Conservation (phyloP, 225 moss, liverwort and hornwort genomes). For the Takakia lepidozioides region DNA sequence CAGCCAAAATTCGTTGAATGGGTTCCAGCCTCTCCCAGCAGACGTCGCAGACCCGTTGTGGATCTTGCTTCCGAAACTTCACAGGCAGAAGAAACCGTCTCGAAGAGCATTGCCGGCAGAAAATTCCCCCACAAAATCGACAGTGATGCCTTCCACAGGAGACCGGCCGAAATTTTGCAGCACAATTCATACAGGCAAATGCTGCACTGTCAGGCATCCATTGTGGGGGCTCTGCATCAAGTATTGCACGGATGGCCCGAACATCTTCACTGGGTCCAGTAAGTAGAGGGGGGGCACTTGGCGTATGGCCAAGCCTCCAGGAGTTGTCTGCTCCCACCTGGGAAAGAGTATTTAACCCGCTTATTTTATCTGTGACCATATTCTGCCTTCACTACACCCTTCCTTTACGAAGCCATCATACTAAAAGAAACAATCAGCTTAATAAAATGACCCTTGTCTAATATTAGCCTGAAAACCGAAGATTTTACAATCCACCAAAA, state of each 20-base stretch:
- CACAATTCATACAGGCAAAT: constrained; percentile 46
- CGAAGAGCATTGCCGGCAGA: constrained; percentile 51
- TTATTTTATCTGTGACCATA: no score
- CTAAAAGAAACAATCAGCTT: no score
- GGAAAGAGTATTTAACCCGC: no score
- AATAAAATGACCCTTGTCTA: no score
- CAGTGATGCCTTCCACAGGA: constrained; percentile 64
- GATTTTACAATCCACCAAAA: no score
- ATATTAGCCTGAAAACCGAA: no score
- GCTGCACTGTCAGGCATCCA: constrained; percentile 62
- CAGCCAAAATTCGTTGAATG: constrained; percentile 49
- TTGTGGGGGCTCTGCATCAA: constrained; percentile 58
- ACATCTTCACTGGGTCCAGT: constrained; percentile 41
- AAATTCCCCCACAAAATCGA: constrained; percentile 57
- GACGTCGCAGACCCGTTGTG: constrained; percentile 49
- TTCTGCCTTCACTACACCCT: no score
- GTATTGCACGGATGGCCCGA: constrained; percentile 31
- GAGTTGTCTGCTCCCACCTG: constrained; percentile 20
- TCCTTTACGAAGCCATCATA: no score
- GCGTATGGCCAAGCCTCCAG: constrained; percentile 46
- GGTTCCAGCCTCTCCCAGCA: constrained; percentile 60
- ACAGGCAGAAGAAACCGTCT: constrained; percentile 49
- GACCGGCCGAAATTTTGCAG: constrained; percentile 38
- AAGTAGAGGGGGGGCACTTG: constrained; percentile 54
- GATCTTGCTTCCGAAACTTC: constrained; percentile 52